Conservation (phyloP, 129 eudicot species). For the Ambrosia trifida region DNA sequence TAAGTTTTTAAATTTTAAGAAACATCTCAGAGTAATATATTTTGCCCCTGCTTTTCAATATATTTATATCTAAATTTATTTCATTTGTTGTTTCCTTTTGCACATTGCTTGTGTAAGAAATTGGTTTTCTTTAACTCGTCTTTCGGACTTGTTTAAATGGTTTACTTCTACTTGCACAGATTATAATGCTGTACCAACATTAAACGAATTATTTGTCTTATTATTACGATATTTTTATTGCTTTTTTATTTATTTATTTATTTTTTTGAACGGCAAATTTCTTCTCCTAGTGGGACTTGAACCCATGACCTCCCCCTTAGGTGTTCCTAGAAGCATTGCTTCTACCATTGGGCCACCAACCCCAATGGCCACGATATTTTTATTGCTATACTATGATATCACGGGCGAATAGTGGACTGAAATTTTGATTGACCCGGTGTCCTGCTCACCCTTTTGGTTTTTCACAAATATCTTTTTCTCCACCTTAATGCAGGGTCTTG, state of each 20-base stretch:
- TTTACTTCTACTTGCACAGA: neutral
- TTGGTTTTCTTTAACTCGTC: neutral
- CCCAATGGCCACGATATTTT: neutral
- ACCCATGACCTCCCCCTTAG: too few species aligned
- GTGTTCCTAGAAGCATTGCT: too few species aligned
- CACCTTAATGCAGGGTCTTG: conserved; percentile 53
- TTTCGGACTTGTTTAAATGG: neutral
- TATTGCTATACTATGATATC: neutral
- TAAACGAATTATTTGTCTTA: neutral
- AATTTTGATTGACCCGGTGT: neutral
- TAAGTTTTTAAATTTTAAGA: conserved; percentile 15
- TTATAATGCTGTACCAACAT: neutral
- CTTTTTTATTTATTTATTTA: too few species aligned
- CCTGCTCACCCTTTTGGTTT: neutral
- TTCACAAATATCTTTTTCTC: neutral
- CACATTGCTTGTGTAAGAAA: neutral
- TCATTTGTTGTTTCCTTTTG: neutral
- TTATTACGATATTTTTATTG: neutral
- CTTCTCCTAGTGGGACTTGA: too few species aligned
- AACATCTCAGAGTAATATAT: neutral
- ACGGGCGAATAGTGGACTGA: neutral
- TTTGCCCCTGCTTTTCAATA: neutral
- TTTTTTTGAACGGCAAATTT: too few species aligned
- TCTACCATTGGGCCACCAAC: too few species aligned
- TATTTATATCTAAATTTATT: neutral